Evolutionary conservation across 2,329 filamentous ascomycete genomes (phyloP).

Genomic region (Anthostomella pinea): DNA sequence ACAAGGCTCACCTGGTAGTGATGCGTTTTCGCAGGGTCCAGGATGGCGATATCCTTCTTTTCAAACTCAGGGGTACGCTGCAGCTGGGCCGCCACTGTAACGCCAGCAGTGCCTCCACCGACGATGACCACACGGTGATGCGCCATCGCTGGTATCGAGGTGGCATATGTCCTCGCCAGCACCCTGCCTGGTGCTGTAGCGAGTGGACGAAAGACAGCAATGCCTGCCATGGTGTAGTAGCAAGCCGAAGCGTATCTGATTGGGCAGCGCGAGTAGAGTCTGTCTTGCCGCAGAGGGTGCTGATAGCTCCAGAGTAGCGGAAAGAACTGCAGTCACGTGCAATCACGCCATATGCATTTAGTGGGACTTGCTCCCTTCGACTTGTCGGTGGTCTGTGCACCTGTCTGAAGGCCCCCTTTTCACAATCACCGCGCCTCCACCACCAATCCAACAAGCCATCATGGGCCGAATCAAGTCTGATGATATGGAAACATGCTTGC

Average conservation of each 20-base stretch:
- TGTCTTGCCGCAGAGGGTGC: not conserved
- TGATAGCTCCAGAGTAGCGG: not conserved
- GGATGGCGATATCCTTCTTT: slow-evolving; percentile 34
- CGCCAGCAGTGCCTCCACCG: slow-evolving; percentile 64
- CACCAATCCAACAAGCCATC: too few relatives aligned
- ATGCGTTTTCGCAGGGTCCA: slow-evolving; percentile 34
- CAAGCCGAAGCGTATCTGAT: not conserved
- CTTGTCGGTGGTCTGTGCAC: too few relatives aligned
- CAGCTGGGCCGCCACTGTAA: slow-evolving; percentile 66
- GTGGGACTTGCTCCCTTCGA: too few relatives aligned
- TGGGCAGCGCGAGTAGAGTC: too few relatives aligned
- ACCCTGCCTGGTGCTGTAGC: slow-evolving; percentile 14
- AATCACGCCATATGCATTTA: not conserved
- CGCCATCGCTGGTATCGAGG: slow-evolving; percentile 26
- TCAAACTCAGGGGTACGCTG: slow-evolving; percentile 36
- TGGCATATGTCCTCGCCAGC: slow-evolving; percentile 25
- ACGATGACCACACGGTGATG: slow-evolving; percentile 65
- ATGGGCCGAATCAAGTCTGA: too few relatives aligned
- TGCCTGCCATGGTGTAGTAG: slow-evolving; percentile 12
- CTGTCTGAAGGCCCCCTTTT: too few relatives aligned
- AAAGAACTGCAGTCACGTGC: not conserved
- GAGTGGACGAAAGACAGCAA: slow-evolving; percentile 16
- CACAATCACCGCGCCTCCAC: too few relatives aligned
- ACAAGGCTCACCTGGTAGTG: slow-evolving; percentile 31
- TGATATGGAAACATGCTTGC: too few relatives aligned